A percentile compares a stretch with the other conserved stretches of the same genome.
phyloP scores from a whole-genome alignment of 2,329 filamentous ascomycete genomes.

The Dryadomyces quercus-mongolicae region DNA sequence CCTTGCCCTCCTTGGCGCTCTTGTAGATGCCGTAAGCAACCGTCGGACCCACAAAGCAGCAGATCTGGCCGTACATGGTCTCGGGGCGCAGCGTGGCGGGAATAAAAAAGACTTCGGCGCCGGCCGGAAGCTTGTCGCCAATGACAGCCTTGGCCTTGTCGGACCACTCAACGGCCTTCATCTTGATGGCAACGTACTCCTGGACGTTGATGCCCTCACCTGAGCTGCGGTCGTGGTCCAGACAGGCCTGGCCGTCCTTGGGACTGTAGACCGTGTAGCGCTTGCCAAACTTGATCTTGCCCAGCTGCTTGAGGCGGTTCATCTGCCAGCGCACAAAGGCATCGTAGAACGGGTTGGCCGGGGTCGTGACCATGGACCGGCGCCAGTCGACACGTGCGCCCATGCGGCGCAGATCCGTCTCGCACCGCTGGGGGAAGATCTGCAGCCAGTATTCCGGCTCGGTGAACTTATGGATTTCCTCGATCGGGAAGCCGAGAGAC shows the following conservation, averaged over 20 bases:
- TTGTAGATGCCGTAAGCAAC: conserved; percentile 84
- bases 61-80: conserved; percentile 98
- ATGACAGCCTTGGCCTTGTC: conserved; percentile 59
- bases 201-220: conserved; percentile 77
- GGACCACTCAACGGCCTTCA: conserved; percentile 84
- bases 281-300: conserved; percentile 87
- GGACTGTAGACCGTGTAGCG: conserved; percentile 29
- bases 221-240: conserved; percentile 74
- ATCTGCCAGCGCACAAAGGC: conserved; percentile 96
- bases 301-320: conserved; percentile 75
- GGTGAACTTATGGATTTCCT: conserved; percentile 88
- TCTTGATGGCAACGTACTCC: conserved; percentile 86
- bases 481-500: conserved; percentile 71
- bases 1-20: conserved; percentile 40
- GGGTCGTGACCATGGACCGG: conserved; percentile 84
- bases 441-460: conserved; percentile 72
- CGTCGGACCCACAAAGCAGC: conserved; percentile 87
- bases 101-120: conserved; percentile 75
- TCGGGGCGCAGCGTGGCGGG: conserved; percentile 86
- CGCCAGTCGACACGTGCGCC: conserved; percentile 89
- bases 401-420: conserved; percentile 68
- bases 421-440: conserved; percentile 71
- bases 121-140: conserved; percentile 65
- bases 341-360: conserved; percentile 95
- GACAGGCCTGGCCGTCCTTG: conserved; percentile 78